Evolutionary conservation across 306 rosid genomes (phyloP), one percentile per base, ranked within the genome.

Genomic region (Quercus agrifolia): DNA sequence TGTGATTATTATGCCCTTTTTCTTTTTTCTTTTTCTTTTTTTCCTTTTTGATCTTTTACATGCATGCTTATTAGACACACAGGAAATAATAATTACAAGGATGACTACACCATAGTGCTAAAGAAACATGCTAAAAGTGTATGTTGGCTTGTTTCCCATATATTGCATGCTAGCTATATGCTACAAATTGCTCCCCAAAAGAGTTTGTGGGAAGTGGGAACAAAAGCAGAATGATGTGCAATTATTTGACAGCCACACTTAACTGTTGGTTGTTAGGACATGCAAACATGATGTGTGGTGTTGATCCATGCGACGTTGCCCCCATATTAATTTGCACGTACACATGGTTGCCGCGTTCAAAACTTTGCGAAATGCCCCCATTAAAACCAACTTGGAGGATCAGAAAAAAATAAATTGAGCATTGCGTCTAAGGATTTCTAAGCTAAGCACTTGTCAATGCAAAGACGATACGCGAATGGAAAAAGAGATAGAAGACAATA

Each of bases 221-320:
- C 69, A 78, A 85, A 89, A 80, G 74, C 76, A 78, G 71, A 75
- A 46, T 41, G 46, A 55, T 55, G 82, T 74, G 80, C 85, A 87
- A 85, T 88, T 83, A 85, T 88, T 85, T 81, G 91, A 84, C 41
- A 81, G 79, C 79, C 81, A 84, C 85, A 19, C 46, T 63, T 71
- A 80, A 82, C 74, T 84, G 82, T 84, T 84, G 64, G 71, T 64
- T 74, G 82, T 76, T 78, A 49, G 64, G 79, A 71, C 73, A 31
- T 25, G 46, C 71, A 75, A 54, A 62, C 75, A 76, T 79, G 66
- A 73, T 75, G 62, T 71, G 73, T 80, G 78, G 57, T 51, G 52
- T 55, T 64, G 71, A 78, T 78, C 41, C 18, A 25, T 83, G 79
- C 59, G 83, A 73, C 77, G 83, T 72, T 82, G 80, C 78, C 68